Conservation (phyloP, 179 eudicot genomes). For the Carnegiea gigantea region DNA sequence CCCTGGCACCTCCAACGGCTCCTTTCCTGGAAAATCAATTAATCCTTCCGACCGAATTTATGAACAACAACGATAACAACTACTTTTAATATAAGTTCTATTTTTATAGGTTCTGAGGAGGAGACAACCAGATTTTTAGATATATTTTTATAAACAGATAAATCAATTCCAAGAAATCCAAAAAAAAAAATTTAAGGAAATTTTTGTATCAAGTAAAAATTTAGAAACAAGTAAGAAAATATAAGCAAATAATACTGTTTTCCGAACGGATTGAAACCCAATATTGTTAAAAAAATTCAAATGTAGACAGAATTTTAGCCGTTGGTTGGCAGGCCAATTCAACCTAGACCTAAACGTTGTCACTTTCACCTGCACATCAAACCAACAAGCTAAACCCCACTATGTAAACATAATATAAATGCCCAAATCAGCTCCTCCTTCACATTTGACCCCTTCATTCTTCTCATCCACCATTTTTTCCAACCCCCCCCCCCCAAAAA, state of each 20-base stretch:
- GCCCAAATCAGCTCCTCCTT: conserved; percentile 19
- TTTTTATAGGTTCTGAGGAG: too few relatives aligned
- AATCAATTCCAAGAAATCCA: too few relatives aligned
- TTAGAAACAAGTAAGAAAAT: neutral
- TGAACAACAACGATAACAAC: neutral
- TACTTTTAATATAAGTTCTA: too few relatives aligned
- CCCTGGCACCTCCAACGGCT: conserved; percentile 18
- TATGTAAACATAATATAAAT: conserved; percentile 14
- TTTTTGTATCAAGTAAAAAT: too few relatives aligned
- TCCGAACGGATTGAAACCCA: neutral
- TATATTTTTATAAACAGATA: too few relatives aligned
- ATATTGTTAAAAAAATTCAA: neutral
- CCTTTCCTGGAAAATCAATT: conserved; percentile 22
- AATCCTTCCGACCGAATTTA: neutral
- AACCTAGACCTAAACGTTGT: conserved; percentile 16
- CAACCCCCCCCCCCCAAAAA: neutral
- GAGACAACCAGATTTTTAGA: too few relatives aligned
- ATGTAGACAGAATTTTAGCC: conserved; percentile 20
- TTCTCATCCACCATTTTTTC: neutral
- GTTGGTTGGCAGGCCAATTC: conserved; percentile 30
- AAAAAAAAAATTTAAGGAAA: too few relatives aligned
- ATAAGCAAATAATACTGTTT: neutral
- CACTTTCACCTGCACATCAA: conserved; percentile 24
- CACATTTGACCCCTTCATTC: conserved; percentile 18
- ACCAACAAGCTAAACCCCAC: conserved; percentile 10